Percentiles rank a stretch among this genome's conserved stretches.
Conservation (phyloP, 805 yeast genomes). For the Ogataea trehaloabstinens region DNA sequence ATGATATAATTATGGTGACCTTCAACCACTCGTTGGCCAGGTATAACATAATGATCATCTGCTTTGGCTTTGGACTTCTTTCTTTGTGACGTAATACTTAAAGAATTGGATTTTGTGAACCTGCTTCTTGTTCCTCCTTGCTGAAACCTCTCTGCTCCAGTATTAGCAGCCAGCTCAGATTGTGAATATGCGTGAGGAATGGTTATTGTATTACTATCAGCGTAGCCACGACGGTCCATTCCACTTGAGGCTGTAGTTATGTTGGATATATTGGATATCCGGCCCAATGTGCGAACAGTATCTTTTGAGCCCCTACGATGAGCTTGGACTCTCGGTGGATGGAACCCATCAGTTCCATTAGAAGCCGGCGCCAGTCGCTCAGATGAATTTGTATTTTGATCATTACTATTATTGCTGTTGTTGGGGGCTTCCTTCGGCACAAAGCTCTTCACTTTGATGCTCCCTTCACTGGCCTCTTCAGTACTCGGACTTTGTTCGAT, state of each 20-base stretch:
- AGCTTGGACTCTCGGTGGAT: conserved; percentile 1
- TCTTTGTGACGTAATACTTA: conserved; percentile 19
- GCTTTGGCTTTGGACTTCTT: conserved; percentile 23
- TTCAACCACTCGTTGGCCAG: conserved; percentile 44
- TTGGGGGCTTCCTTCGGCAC: too few species aligned
- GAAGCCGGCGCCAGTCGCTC: too few species aligned
- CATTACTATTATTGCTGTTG: too few species aligned
- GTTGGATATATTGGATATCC: conserved; percentile 13
- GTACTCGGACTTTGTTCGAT: too few species aligned
- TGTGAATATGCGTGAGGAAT: conserved; percentile 29
- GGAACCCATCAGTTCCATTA: conserved; percentile 1
- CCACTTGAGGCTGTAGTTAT: conserved; percentile 20
- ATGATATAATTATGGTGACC: conserved; percentile 91
- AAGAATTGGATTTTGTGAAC: conserved; percentile 22
- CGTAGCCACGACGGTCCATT: conserved; percentile 25
- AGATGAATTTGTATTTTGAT: too few species aligned
- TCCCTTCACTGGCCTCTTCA: too few species aligned
- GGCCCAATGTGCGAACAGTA: conserved; percentile 11
- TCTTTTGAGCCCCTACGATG: conserved; percentile 9
- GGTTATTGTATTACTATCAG: conserved; percentile 26
- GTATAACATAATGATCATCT: conserved; percentile 30
- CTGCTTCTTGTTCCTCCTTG: conserved; percentile 16
- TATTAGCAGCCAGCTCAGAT: conserved; percentile 9
- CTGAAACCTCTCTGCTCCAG: conserved; percentile 21
- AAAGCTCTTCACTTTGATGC: too few species aligned